phyloP scores from a whole-genome alignment of 78 protist species.

The Dictyostelium firmibasis region DNA sequence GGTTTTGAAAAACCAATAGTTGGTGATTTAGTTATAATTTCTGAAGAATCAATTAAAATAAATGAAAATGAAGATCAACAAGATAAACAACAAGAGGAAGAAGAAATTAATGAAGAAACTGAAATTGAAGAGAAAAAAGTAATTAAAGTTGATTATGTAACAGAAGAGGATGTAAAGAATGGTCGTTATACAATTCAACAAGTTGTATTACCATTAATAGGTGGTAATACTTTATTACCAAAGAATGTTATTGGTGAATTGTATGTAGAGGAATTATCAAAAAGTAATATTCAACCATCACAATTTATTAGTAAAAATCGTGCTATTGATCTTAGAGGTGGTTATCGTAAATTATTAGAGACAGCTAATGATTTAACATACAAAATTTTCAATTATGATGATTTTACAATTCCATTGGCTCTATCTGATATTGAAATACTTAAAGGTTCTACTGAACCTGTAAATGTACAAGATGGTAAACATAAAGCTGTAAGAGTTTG shows the following conservation, averaged over 20 bases:
- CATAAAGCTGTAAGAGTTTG: constrained; percentile 71
- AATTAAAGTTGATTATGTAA: constrained; percentile 45
- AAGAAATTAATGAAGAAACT: neutral
- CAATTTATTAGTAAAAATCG: constrained; percentile 10
- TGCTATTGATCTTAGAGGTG: constrained; percentile 51
- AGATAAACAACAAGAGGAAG: neutral
- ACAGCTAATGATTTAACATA: neutral
- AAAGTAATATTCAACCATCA: neutral
- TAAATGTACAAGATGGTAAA: constrained; percentile 23
- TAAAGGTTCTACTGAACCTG: constrained; percentile 43
- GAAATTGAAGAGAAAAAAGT: constrained; percentile 8
- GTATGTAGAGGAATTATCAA: constrained; percentile 24
- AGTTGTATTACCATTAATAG: constrained; percentile 89
- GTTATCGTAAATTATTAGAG: constrained; percentile 54
- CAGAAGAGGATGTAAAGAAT: constrained; percentile 46
- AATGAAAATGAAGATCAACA: neutral
- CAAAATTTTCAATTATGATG: constrained; percentile 44
- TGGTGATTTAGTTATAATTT: constrained; percentile 72
- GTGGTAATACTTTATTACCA: constrained; percentile 42
- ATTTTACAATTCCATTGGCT: neutral
- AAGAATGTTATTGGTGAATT: constrained; percentile 26
- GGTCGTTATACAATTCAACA: constrained; percentile 70
- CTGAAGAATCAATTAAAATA: neutral
- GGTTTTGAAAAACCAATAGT: constrained; percentile 53
- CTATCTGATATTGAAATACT: constrained; percentile 29